phyloP scores from a whole-genome alignment of 306 rosid genomes.

The Luffa acutangula region DNA sequence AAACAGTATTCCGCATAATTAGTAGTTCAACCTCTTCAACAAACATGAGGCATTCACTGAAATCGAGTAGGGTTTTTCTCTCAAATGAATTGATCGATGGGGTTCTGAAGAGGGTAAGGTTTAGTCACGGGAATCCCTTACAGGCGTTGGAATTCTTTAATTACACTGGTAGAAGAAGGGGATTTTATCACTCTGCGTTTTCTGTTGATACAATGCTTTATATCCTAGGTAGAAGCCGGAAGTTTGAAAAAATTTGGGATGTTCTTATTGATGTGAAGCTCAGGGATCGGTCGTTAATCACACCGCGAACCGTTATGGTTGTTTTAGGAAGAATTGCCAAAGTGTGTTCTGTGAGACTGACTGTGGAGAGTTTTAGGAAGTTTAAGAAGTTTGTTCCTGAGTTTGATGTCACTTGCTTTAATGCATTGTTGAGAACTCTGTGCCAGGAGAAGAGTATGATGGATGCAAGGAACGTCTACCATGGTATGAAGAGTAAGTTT shows the following conservation, averaged over 20 bases:
- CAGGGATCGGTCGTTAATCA: conserved; percentile 37
- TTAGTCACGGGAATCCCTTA: conserved; percentile 69
- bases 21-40: conserved; percentile 27
- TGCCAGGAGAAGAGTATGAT: conserved; percentile 92
- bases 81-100: conserved; percentile 62
- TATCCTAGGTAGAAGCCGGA: conserved; percentile 59
- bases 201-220: conserved; percentile 80
- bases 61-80: conserved; percentile 53
- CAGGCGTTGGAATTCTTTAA: conserved; percentile 66
- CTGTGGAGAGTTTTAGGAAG: conserved; percentile 65
- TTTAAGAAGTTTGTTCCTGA: conserved; percentile 61
- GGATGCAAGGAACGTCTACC: conserved; percentile 90
- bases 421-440: conserved; percentile 67
- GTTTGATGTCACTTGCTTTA: conserved; percentile 46
- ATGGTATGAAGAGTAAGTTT: conserved; percentile 52
- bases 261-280: conserved; percentile 31
- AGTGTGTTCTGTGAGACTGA: conserved; percentile 67
- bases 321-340: conserved; percentile 69
- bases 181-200: conserved; percentile 57
- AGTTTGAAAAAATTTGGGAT: conserved; percentile 50
- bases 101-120: conserved; percentile 67
- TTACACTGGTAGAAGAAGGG: conserved; percentile 48
- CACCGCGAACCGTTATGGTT: conserved; percentile 63
- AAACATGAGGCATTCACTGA: conserved; percentile 34
- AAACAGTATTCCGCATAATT: conserved; percentile 34